Evolutionary conservation across 2,329 filamentous ascomycete genomes (phyloP), one percentile per base, ranked within the genome.

Genomic region (Teratosphaeria destructans): DNA sequence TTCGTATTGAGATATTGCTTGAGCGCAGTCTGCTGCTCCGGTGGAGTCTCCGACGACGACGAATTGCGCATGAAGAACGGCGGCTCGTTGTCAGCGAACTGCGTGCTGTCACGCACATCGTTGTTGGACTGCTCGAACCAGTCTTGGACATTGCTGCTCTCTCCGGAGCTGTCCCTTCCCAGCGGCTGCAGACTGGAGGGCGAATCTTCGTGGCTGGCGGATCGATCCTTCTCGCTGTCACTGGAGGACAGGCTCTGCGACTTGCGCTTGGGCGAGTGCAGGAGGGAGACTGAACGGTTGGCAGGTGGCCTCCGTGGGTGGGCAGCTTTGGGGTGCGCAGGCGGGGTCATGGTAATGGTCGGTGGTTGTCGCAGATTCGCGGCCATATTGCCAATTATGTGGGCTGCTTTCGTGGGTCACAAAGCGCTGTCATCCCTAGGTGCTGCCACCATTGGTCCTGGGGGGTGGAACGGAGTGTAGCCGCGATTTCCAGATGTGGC

Each of bases 51-150:
- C 5, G 75, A 77, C 3, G 76, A 78, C 3, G 77, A 70, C 0
- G 65, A 68, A 58, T 72, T 66, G 52, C 66, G 69, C 69, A 73
- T 64, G 64, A 72, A 67, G 73, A 78, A 70, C 71, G 77, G 67
- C 70, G 77, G 54, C 69, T 72, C 66, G 73, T 77, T 76, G 65
- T 79, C 77, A 57, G 70, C 66, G 55, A 77, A 76, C 0, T 72
- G 67, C 2, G 71, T 60, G 58, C 68, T 71, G 59, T 71, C 70
- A 56, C 74, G 73, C 14, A 77, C 75, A 35, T 78, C 73, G 66
- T 79, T 78, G 71, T 81, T 81, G 43, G 75, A 78, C 52, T 73
- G 75, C 54, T 81, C 77, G 57, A 81, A 81, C 79, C 79, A 81
- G 54, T 74, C 75, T 23, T 78, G 77, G 2, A 77, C 77, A 62